Evolutionary conservation across 257 asterid species (phyloP).

Genomic region (Ophiorrhiza pumila): DNA sequence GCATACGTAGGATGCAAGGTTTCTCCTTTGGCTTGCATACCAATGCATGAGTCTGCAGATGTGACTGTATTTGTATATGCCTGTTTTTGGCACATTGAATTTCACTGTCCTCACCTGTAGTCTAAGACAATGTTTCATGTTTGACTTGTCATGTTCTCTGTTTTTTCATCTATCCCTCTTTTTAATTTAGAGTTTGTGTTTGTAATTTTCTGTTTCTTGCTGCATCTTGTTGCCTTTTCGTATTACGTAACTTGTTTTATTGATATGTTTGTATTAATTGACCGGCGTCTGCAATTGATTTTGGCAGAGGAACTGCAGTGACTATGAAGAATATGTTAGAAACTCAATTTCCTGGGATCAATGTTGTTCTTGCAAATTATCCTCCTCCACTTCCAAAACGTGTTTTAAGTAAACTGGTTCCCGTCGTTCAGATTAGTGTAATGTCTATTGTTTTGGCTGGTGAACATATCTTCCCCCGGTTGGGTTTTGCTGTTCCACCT

Average conservation of each 20-base stretch:
- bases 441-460: constrained; percentile 76
- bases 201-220: constrained; percentile 4
- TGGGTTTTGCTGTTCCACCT: constrained; percentile 80
- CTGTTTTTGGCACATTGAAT: neutral
- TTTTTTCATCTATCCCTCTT: neutral
- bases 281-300: constrained; percentile 6
- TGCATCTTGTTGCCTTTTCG: neutral
- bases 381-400: constrained; percentile 95
- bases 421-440: constrained; percentile 74
- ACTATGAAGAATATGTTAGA: constrained; percentile 93
- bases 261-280: neutral
- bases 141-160: neutral
- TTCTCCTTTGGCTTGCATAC: neutral
- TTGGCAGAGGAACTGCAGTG: constrained; percentile 85
- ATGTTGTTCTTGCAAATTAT: constrained; percentile 78
- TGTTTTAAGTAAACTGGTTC: constrained; percentile 74
- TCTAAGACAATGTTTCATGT: neutral
- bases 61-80: neutral
- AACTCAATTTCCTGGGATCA: constrained; percentile 79
- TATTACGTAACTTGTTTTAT: neutral
- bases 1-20: neutral
- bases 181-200: neutral
- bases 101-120: neutral
- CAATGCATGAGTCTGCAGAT: neutral
- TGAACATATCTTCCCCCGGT: constrained; percentile 76